Conservation (phyloP, 371 early-diverging fungal genomes). For the Lichtheimia corymbifera region DNA sequence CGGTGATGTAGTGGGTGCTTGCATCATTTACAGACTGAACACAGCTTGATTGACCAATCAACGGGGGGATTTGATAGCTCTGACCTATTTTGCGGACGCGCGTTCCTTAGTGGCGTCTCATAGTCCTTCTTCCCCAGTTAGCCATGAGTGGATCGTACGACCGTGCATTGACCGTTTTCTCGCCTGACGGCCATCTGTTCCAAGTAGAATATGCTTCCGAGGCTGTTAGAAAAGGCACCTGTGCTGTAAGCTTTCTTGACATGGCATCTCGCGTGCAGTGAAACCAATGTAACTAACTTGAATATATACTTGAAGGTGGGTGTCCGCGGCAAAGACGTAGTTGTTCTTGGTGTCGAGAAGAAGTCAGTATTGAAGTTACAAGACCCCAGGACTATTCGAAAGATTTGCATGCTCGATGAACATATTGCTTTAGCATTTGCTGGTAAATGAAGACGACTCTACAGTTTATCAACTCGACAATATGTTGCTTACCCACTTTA, state of each 20-base stretch:
- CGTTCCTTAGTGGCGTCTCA: slow-evolving; percentile 1
- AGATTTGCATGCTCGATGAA: slow-evolving; percentile 95
- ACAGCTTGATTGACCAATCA: no score
- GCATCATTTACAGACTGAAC: no score
- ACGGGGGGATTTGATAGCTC: no score
- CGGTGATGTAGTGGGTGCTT: no score
- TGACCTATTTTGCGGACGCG: not conserved
- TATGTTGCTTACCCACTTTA: not conserved
- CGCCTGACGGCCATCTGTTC: slow-evolving; percentile 99
- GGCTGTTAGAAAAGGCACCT: slow-evolving; percentile 98
- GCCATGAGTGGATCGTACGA: slow-evolving; percentile 71
- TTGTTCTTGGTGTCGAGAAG: slow-evolving; percentile 97
- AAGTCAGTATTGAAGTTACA: slow-evolving; percentile 95
- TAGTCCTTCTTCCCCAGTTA: not conserved
- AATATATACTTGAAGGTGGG: slow-evolving; percentile 76
- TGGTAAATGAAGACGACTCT: slow-evolving; percentile 52
- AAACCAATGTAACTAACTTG: not conserved
- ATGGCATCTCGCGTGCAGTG: no score
- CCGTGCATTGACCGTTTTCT: slow-evolving; percentile 98
- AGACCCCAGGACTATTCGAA: slow-evolving; percentile 95
- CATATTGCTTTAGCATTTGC: slow-evolving; percentile 97
- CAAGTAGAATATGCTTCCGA: slow-evolving; percentile 99
- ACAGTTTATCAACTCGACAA: not conserved
- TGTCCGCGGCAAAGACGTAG: slow-evolving; percentile 90
- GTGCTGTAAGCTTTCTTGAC: slow-evolving; percentile 71